Conservation (phyloP, 257 asterid species). For the Pogostemon cablin region DNA sequence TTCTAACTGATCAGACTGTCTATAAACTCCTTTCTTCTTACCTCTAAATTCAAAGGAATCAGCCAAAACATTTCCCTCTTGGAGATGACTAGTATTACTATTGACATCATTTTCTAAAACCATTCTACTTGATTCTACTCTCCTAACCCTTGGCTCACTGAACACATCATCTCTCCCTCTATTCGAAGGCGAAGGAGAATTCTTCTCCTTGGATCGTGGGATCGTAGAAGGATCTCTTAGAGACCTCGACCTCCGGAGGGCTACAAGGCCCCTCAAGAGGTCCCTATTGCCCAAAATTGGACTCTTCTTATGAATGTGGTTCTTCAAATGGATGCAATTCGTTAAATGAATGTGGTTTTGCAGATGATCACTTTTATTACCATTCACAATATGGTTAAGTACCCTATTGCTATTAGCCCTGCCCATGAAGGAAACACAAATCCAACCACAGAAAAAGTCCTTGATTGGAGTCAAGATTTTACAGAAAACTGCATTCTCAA, state of each 20-base stretch:
- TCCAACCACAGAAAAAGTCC: slow-evolving; percentile 33
- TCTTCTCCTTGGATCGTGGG: slow-evolving; percentile 52
- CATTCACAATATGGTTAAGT: slow-evolving; percentile 67
- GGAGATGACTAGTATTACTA: slow-evolving; percentile 30
- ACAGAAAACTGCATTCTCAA: slow-evolving; percentile 38
- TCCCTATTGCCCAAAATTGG: slow-evolving; percentile 63
- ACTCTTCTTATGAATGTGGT: slow-evolving; percentile 88
- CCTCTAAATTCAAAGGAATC: slow-evolving; percentile 44
- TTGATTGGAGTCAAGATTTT: slow-evolving; percentile 34
- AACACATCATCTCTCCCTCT: slow-evolving; percentile 48
- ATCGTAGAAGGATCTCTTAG: slow-evolving; percentile 89
- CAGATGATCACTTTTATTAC: slow-evolving; percentile 68
- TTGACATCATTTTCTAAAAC: slow-evolving; percentile 39
- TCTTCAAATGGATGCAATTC: slow-evolving; percentile 94
- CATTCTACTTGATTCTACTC: slow-evolving; percentile 48
- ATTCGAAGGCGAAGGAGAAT: slow-evolving; percentile 55
- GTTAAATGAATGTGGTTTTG: slow-evolving; percentile 91
- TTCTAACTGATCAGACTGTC: slow-evolving; percentile 50
- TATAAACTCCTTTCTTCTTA: slow-evolving; percentile 39
- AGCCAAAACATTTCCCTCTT: slow-evolving; percentile 37
- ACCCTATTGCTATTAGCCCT: slow-evolving; percentile 66
- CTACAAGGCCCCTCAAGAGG: slow-evolving; percentile 79
- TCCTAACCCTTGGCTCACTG: slow-evolving; percentile 42
- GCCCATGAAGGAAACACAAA: slow-evolving; percentile 64
- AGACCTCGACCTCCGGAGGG: slow-evolving; percentile 81